phyloP scores from a whole-genome alignment of 2,329 filamentous ascomycete genomes.

The Sclerotinia sclerotiorum region DNA sequence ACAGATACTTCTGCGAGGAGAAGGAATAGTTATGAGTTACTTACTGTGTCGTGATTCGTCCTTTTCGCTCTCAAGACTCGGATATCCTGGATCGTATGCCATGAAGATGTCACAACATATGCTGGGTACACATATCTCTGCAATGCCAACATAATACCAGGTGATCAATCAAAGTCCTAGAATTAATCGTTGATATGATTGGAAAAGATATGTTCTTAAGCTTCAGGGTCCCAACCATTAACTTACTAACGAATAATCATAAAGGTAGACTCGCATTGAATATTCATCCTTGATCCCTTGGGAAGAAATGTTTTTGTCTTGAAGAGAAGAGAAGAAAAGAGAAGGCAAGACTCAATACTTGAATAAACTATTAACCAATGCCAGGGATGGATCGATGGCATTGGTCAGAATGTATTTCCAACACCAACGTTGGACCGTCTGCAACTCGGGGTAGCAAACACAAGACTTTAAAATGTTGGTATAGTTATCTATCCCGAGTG shows the following conservation, averaged over 20 bases:
- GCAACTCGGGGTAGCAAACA: constrained; percentile 9
- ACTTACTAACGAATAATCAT: background rate
- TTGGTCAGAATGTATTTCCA: background rate
- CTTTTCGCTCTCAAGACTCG: constrained; percentile 2
- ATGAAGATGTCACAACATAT: constrained; percentile 9
- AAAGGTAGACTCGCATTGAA: background rate
- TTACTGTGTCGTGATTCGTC: background rate
- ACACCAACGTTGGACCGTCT: background rate
- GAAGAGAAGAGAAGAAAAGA: background rate
- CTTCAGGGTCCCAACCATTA: background rate
- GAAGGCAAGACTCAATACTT: background rate
- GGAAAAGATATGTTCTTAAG: background rate
- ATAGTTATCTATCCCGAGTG: background rate
- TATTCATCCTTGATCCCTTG: background rate
- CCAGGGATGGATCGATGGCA: background rate
- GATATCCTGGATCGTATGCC: background rate
- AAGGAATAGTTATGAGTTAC: background rate
- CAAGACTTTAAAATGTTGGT: background rate
- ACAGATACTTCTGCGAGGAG: background rate
- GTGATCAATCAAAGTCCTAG: background rate
- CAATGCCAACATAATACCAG: background rate
- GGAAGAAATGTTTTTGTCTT: background rate
- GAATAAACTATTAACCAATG: background rate
- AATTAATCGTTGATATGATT: background rate
- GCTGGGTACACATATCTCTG: background rate